phyloP scores from a whole-genome alignment of 2,329 filamentous ascomycete genomes.

The Exophiala lecanii-corni region DNA sequence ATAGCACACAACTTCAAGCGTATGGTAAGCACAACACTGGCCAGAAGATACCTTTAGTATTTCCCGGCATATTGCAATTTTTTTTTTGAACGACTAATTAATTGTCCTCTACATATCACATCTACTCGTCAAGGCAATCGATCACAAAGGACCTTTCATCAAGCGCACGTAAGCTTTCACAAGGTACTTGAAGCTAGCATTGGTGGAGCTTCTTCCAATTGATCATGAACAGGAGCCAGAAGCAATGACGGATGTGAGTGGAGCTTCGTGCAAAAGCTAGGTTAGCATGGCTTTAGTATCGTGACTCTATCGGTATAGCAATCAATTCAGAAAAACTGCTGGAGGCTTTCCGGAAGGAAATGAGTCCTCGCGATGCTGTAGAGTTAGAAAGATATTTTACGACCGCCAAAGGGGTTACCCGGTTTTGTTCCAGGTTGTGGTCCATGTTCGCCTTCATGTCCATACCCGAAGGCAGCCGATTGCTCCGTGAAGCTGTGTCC shows the following conservation, averaged over 20 bases:
- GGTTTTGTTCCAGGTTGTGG: background rate
- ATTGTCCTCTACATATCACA: background rate
- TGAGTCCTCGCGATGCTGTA: too few relatives aligned
- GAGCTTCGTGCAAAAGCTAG: background rate
- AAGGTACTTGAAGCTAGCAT: background rate
- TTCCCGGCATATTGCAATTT: background rate
- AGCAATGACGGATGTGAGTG: background rate
- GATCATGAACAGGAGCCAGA: background rate
- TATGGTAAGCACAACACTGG: background rate
- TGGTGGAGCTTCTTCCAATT: conserved; percentile 2
- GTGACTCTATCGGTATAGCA: too few relatives aligned
- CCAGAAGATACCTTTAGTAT: background rate
- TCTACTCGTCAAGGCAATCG: background rate
- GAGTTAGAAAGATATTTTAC: too few relatives aligned
- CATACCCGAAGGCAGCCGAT: background rate
- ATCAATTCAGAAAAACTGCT: too few relatives aligned
- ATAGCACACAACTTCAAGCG: background rate
- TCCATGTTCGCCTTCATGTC: background rate
- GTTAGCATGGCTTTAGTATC: too few relatives aligned
- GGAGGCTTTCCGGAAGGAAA: too few relatives aligned
- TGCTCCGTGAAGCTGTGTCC: background rate
- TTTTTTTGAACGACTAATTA: background rate
- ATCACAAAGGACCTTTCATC: conserved; percentile 1
- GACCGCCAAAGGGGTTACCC: too few relatives aligned
- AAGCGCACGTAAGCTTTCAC: conserved; percentile 2